These are phyloP conservation scores for Phytophthora palmivora DNA, from an alignment of 352 stramenopile species.

Conservation along the genomic window DNA sequence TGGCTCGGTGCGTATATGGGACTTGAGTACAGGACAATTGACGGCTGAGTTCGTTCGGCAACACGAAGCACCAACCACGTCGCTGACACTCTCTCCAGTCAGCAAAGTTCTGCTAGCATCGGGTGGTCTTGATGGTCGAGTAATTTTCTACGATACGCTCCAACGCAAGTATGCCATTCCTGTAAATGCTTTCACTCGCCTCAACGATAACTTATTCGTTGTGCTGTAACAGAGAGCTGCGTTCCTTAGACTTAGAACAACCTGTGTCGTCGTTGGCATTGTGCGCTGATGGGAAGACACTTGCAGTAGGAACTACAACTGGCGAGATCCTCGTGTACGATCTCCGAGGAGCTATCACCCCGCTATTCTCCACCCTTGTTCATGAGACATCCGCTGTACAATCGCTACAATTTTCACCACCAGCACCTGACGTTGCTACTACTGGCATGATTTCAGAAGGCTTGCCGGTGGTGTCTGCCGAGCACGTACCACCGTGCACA, in stretches of 20 bases:
- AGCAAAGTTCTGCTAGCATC: slow-evolving; percentile 73
- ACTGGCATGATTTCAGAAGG: slow-evolving; percentile 39
- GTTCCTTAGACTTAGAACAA: slow-evolving; percentile 63
- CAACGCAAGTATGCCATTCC: slow-evolving; percentile 56
- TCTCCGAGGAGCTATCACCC: slow-evolving; percentile 66
- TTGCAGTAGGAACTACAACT: slow-evolving; percentile 56
- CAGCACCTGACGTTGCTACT: slow-evolving; percentile 40
- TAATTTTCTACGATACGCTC: slow-evolving; percentile 78
- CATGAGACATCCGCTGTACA: slow-evolving; percentile 53
- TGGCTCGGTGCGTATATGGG: slow-evolving; percentile 74
- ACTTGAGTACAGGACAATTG: slow-evolving; percentile 60
- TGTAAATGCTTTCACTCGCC: background rate
- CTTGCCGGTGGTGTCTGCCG: slow-evolving; percentile 52
- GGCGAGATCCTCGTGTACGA: slow-evolving; percentile 75
- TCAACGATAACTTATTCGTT: slow-evolving; percentile 1
- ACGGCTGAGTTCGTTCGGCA: slow-evolving; percentile 63
- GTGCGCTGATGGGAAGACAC: slow-evolving; percentile 71
- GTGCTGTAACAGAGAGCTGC: slow-evolving; percentile 48
- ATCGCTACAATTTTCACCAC: slow-evolving; percentile 66
- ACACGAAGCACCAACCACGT: slow-evolving; percentile 64
- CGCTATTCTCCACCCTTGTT: slow-evolving; percentile 51
- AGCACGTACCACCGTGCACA: slow-evolving; percentile 48
- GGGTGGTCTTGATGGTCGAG: slow-evolving; percentile 65
- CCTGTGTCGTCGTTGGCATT: slow-evolving; percentile 65
- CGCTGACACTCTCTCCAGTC: slow-evolving; percentile 67